Percentiles rank a stretch among this genome's conserved stretches.
Evolutionary conservation across 2,329 filamentous ascomycete species (phyloP).

Genomic region (Colletotrichum karsti): DNA sequence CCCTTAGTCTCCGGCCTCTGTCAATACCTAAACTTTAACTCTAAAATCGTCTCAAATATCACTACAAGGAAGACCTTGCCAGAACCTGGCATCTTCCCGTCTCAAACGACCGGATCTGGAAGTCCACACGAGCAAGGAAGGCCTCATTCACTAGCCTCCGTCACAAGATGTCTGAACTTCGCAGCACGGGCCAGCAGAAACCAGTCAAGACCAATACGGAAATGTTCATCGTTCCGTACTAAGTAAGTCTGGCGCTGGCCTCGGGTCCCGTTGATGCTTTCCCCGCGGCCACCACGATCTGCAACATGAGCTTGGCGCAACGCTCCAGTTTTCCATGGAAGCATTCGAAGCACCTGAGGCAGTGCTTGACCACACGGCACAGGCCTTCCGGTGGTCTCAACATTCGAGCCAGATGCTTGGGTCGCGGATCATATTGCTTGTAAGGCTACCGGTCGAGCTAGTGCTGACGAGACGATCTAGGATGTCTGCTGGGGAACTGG

Average conservation of each 20-base stretch:
- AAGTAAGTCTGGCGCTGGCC: not conserved
- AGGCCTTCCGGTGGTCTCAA: not conserved
- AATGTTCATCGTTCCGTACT: not conserved
- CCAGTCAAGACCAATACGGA: not conserved
- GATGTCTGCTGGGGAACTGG: not conserved
- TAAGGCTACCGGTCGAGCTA: not conserved
- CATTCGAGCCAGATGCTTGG: not conserved
- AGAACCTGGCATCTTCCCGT: not conserved
- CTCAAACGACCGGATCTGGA: not conserved
- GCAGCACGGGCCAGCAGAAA: not conserved
- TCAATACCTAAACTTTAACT: not conserved
- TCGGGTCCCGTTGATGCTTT: not conserved
- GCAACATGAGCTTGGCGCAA: not conserved
- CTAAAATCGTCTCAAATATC: not conserved
- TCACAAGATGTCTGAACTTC: not conserved
- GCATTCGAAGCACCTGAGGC: not conserved
- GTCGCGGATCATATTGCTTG: not conserved
- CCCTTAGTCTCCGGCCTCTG: not conserved
- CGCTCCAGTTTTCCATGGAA: not conserved
- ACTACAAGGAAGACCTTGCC: not conserved
- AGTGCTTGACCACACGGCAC: conserved; percentile 1
- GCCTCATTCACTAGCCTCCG: not conserved
- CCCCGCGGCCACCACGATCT: not conserved
- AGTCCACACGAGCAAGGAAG: not conserved
- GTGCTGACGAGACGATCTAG: not conserved